These are phyloP conservation scores for Pestalotiopsis sp. DNA, from an alignment of 2,329 filamentous ascomycete genomes.

Conservation along the genomic window DNA sequence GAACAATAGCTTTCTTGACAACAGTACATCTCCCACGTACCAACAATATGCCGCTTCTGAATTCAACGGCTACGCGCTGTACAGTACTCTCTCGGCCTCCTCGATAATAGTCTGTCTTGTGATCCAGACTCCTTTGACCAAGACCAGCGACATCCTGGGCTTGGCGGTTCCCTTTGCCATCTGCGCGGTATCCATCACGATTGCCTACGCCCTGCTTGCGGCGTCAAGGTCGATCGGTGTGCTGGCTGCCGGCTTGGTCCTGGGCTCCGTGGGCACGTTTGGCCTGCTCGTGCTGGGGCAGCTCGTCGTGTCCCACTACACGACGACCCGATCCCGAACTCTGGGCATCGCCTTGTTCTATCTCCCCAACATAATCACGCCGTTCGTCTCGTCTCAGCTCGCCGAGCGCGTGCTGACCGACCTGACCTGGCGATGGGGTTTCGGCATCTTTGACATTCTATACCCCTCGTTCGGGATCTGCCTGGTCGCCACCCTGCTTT, in stretches of 20 bases:
- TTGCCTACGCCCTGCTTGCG: not conserved
- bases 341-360: constrained; percentile 40
- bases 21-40: constrained; percentile 39
- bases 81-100: constrained; percentile 37
- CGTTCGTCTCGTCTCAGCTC: constrained; percentile 43
- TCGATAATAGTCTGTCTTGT: constrained; percentile 40
- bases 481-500: constrained; percentile 39
- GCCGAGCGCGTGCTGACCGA: constrained; percentile 36
- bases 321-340: constrained; percentile 40
- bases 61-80: constrained; percentile 37
- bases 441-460: constrained; percentile 44
- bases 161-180: constrained; percentile 39
- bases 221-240: constrained; percentile 34
- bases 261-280: constrained; percentile 25
- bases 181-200: constrained; percentile 30
- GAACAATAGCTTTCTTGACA: constrained; percentile 23
- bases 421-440: constrained; percentile 43
- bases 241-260: constrained; percentile 37
- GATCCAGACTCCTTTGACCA: constrained; percentile 42
- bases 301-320: constrained; percentile 43
- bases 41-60: constrained; percentile 42
- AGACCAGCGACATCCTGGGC: constrained; percentile 43
- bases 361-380: constrained; percentile 41
- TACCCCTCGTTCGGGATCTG: constrained; percentile 37
- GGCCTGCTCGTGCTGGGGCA: constrained; percentile 32